Percentiles rank a stretch among this genome's conserved stretches.
Evolutionary conservation across 306 rosid species (phyloP).

Genomic region (Castanopsis chinensis): DNA sequence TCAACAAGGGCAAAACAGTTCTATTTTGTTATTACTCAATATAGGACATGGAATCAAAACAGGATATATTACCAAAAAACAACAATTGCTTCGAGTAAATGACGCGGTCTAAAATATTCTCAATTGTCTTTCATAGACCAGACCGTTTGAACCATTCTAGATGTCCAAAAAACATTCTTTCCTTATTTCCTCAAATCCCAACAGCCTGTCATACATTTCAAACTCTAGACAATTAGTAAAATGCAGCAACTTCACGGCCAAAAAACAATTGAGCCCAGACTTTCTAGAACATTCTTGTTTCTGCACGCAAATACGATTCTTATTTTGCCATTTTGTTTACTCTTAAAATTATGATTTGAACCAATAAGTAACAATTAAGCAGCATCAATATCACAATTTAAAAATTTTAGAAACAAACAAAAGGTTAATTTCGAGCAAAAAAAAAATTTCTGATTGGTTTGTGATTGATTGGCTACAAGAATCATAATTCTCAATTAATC

Average conservation of each 20-base stretch:
- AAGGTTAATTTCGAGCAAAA: no score
- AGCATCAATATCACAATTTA: no score
- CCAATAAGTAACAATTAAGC: neutral
- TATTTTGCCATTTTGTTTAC: neutral
- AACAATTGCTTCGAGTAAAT: constrained; percentile 11
- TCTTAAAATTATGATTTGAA: neutral
- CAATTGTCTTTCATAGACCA: neutral
- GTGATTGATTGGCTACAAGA: neutral
- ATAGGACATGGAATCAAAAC: constrained; percentile 12
- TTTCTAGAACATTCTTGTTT: neutral
- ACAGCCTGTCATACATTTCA: neutral
- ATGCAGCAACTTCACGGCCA: neutral
- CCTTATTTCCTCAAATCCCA: neutral
- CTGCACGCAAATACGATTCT: neutral
- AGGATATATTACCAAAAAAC: constrained; percentile 4
- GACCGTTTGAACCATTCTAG: neutral
- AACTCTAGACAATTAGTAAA: neutral
- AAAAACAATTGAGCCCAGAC: neutral
- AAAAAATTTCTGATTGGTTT: no score
- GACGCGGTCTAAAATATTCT: neutral
- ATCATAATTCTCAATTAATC: neutral
- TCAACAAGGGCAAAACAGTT: constrained; percentile 24
- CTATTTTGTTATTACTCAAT: constrained; percentile 6
- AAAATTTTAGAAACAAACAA: no score
- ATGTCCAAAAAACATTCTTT: neutral